Conservation (phyloP, 2,329 filamentous ascomycete genomes). For the Pseudopithomyces maydicus region DNA sequence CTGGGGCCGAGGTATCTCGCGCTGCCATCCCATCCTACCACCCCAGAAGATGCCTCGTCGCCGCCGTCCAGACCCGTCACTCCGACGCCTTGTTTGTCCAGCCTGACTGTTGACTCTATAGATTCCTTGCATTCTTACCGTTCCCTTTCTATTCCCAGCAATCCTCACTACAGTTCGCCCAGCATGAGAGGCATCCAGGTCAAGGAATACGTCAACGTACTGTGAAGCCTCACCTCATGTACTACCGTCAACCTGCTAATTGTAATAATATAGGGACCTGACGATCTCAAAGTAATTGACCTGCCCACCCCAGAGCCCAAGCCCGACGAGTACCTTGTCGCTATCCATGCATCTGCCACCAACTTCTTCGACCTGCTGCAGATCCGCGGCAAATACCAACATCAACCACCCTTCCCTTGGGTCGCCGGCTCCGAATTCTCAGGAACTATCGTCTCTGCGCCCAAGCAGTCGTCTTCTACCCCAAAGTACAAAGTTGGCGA, state of each 20-base stretch:
- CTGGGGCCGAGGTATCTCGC: constrained; percentile 19
- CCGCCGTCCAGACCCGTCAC: background rate
- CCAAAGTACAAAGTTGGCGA: constrained; percentile 77
- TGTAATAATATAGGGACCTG: constrained; percentile 64
- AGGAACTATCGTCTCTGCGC: constrained; percentile 73
- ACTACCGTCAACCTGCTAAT: constrained; percentile 2
- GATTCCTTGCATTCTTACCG: no score
- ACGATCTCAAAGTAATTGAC: constrained; percentile 75
- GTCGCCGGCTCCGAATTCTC: constrained; percentile 86
- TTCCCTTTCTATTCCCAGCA: background rate
- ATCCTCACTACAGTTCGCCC: background rate
- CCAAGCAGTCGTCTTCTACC: constrained; percentile 50
- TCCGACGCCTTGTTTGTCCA: background rate
- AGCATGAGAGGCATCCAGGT: constrained; percentile 77
- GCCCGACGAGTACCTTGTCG: constrained; percentile 80
- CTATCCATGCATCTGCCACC: constrained; percentile 82
- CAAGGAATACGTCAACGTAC: constrained; percentile 74
- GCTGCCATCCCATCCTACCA: background rate
- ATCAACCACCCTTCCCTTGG: constrained; percentile 89
- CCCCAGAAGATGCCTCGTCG: background rate
- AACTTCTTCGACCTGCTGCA: constrained; percentile 99
- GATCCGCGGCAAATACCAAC: constrained; percentile 93
- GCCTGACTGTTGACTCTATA: background rate
- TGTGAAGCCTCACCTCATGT: constrained; percentile 13
- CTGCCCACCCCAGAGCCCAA: constrained; percentile 76